A percentile compares a stretch with the other conserved stretches of the same genome.
These are phyloP conservation scores for Eucalyptus camaldulensis DNA, from an alignment of 345 rosid genomes.

Conservation along the genomic window DNA sequence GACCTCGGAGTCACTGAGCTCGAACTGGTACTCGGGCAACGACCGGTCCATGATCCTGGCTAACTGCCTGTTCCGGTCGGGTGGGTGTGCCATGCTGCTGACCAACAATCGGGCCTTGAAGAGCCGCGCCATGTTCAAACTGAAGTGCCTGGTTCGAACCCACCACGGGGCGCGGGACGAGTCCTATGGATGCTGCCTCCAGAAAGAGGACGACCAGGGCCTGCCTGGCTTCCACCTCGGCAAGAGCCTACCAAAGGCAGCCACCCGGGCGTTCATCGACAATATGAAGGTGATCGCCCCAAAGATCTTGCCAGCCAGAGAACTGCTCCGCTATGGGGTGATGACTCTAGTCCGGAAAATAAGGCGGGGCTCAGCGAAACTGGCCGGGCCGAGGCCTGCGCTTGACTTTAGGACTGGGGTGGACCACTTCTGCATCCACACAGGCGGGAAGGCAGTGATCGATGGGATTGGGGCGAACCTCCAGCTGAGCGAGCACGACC, in stretches of 20 bases:
- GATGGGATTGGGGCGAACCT: constrained; percentile 67
- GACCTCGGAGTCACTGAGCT: constrained; percentile 71
- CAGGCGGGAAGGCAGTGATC: constrained; percentile 87
- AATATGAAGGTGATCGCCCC: constrained; percentile 62
- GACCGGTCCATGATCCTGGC: constrained; percentile 81
- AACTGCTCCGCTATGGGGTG: constrained; percentile 35
- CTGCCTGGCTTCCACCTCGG: constrained; percentile 52
- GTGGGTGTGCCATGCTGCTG: constrained; percentile 71
- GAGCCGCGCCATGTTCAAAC: constrained; percentile 43
- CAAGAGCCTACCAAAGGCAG: constrained; percentile 63
- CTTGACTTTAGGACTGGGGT: constrained; percentile 66
- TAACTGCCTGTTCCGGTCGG: constrained; percentile 72
- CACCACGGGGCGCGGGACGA: constrained; percentile 83
- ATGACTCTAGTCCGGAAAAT: constrained; percentile 18
- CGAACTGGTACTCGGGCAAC: constrained; percentile 76
- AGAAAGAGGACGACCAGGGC: constrained; percentile 66
- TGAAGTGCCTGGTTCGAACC: constrained; percentile 70
- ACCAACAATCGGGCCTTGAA: constrained; percentile 52
- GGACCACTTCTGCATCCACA: constrained; percentile 83
- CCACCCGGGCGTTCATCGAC: constrained; percentile 59
- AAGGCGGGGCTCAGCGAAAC: background rate
- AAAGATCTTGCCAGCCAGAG: constrained; percentile 57
- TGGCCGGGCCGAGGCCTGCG: constrained; percentile 16
- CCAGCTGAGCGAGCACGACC: constrained; percentile 45
- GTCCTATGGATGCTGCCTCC: constrained; percentile 56